A percentile compares a stretch with the other conserved stretches of the same genome.
Conservation (phyloP, 2,329 filamentous ascomycete genomes). For the Fonsecaea monophora region DNA sequence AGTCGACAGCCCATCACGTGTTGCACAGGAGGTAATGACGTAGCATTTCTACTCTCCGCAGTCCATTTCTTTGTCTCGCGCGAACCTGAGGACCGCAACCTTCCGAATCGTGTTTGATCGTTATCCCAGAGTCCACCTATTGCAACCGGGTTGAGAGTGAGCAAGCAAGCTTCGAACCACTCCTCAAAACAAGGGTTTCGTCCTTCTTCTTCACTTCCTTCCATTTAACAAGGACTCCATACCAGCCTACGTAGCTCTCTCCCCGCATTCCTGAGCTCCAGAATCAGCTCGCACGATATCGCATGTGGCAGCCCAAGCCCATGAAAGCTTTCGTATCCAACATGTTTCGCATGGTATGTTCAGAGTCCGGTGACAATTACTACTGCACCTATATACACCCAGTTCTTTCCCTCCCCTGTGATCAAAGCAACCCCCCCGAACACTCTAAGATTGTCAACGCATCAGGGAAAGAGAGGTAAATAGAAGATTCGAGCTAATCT, state of each 20-base stretch:
- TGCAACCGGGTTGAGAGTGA: not conserved
- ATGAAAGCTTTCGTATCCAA: constrained; percentile 34
- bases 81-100: not conserved
- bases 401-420: not conserved
- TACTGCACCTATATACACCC: not conserved
- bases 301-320: constrained; percentile 35
- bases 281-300: not conserved
- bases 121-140: not conserved
- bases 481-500: not conserved
- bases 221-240: not conserved
- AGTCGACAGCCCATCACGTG: constrained; percentile 1
- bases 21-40: not conserved
- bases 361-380: not conserved
- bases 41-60: not conserved
- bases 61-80: not conserved
- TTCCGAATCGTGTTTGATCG: not conserved
- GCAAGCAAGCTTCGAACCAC: not conserved
- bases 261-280: not conserved
- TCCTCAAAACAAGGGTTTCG: not conserved
- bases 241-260: not conserved
- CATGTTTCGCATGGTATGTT: constrained; percentile 36
- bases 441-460: not conserved
- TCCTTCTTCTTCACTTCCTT: not conserved
- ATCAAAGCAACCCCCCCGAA: not conserved
- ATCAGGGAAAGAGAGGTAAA: not conserved